Evolutionary conservation across 2,329 filamentous ascomycete genomes (phyloP).

Genomic region (Cadophora luteo-olivacea): DNA sequence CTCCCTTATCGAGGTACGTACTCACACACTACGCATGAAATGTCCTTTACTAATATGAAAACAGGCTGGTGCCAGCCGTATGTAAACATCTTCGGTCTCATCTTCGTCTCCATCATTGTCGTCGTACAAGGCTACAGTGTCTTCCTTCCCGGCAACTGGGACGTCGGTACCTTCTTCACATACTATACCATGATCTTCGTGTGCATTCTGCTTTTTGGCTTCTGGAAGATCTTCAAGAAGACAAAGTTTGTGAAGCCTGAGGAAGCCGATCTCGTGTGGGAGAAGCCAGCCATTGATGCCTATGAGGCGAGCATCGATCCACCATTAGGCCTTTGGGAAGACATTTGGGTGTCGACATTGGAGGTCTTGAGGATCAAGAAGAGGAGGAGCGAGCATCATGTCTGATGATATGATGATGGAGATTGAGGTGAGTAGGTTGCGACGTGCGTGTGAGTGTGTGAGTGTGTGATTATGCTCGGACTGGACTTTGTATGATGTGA

Average conservation of each 20-base stretch:
- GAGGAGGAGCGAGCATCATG: background rate
- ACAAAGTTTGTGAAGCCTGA: constrained; percentile 19
- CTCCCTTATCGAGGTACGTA: constrained; percentile 62
- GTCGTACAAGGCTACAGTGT: constrained; percentile 19
- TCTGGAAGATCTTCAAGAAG: constrained; percentile 23
- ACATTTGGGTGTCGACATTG: constrained; percentile 2
- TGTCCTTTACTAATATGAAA: background rate
- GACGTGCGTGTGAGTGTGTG: background rate
- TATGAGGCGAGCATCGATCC: constrained; percentile 14
- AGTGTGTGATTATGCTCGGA: constrained; percentile 1
- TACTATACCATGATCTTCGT: constrained; percentile 20
- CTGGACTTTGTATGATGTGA: too few relatives aligned
- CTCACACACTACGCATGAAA: background rate
- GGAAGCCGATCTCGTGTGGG: constrained; percentile 20
- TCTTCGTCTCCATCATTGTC: constrained; percentile 12
- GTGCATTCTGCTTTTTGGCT: constrained; percentile 17
- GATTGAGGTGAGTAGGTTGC: background rate
- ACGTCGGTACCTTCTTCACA: constrained; percentile 17
- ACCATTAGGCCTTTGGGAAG: constrained; percentile 4
- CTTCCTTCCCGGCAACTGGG: constrained; percentile 19
- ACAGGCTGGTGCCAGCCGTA: constrained; percentile 22
- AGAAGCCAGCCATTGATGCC: constrained; percentile 16
- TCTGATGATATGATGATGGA: background rate
- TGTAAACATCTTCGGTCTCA: constrained; percentile 8
- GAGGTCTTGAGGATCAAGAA: background rate